A percentile compares a stretch with the other conserved stretches of the same genome.
Conservation (phyloP, 306 rosid genomes). For the Rosa rugosa region DNA sequence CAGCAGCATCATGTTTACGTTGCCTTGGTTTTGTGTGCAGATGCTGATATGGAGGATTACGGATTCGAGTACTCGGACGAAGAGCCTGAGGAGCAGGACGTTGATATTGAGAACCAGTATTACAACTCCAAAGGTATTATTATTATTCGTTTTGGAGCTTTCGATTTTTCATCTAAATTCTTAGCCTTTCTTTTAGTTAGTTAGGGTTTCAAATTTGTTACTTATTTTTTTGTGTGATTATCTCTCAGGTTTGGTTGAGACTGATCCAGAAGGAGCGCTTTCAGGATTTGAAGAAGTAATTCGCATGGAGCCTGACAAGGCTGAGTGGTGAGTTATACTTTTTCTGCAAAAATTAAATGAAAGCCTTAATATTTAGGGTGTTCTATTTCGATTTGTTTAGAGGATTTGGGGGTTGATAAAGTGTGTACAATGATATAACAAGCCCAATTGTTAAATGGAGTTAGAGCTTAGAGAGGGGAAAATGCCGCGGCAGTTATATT, state of each 20-base stretch:
- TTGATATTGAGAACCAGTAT: constrained; percentile 97
- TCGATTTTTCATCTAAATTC: constrained; percentile 24
- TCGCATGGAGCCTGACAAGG: constrained; percentile 88
- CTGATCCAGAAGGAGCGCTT: constrained; percentile 91
- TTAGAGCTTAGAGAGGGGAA: not conserved
- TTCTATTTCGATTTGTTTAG: not conserved
- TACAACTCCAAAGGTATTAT: constrained; percentile 74
- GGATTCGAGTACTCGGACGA: constrained; percentile 99
- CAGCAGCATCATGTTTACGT: not conserved
- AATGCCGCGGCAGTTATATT: not conserved
- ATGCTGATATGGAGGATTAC: constrained; percentile 99
- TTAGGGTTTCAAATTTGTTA: not conserved
- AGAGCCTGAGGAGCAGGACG: constrained; percentile 98
- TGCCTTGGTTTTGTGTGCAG: constrained; percentile 33
- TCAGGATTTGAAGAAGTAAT: constrained; percentile 88
- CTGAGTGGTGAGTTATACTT: constrained; percentile 67
- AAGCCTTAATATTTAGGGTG: not conserved
- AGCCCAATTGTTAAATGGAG: not conserved
- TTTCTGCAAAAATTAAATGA: not conserved
- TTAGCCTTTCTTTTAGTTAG: not conserved
- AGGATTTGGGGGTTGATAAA: not conserved
- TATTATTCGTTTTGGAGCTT: too few relatives aligned
- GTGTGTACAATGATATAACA: not conserved
- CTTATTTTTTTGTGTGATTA: not conserved
- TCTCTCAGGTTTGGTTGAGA: constrained; percentile 74